These are phyloP conservation scores for Myxozyma kluyveri DNA, from an alignment of 805 yeast species.

Conservation along the genomic window DNA sequence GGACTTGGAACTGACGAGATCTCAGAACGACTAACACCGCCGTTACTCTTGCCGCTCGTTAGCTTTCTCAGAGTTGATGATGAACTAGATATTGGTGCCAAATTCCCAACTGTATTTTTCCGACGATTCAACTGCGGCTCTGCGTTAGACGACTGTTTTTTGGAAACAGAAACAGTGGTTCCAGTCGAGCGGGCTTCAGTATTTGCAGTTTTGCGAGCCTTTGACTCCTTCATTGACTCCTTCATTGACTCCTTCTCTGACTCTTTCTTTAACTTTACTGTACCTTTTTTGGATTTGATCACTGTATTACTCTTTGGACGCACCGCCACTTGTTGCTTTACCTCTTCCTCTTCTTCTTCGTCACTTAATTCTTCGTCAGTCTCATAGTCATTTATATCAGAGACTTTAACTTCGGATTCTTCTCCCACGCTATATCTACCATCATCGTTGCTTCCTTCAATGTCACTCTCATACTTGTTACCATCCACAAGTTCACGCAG, in stretches of 20 bases:
- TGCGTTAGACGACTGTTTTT: neutral
- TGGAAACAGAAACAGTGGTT: neutral
- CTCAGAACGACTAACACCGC: no score
- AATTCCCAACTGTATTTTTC: no score
- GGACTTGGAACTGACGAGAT: no score
- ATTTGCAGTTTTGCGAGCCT: neutral
- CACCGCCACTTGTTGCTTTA: no score
- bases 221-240: neutral
- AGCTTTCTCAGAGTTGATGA: no score
- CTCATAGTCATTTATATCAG: neutral
- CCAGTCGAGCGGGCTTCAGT: neutral
- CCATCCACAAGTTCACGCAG: constrained; percentile 44
- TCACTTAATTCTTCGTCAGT: constrained; percentile 3
- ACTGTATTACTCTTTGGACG: no score
- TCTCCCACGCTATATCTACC: no score
- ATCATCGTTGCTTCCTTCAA: constrained; percentile 1
- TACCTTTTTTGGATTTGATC: no score
- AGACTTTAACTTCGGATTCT: neutral
- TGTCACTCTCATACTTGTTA: constrained; percentile 16
- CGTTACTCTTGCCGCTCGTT: no score
- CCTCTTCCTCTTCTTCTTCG: neutral
- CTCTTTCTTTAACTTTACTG: no score
- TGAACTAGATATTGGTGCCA: no score
- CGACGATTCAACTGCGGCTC: no score
- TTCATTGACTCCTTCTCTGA: constrained; percentile 25